Evolutionary conservation across 2,329 filamentous ascomycete species (phyloP).

Genomic region (Alternaria triticimaculans): DNA sequence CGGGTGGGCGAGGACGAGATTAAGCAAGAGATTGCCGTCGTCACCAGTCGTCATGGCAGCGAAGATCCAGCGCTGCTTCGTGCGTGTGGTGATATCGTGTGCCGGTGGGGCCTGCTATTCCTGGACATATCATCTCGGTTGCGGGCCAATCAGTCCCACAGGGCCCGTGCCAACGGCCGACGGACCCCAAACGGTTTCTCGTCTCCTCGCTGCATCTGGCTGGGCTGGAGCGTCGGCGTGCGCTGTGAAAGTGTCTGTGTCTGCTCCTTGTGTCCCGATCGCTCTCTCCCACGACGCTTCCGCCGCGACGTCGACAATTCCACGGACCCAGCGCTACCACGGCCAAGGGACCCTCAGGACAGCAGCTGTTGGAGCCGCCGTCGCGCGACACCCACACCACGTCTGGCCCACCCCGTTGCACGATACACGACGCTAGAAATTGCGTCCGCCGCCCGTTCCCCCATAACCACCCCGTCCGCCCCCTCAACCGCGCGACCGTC

Average conservation of each 20-base stretch:
- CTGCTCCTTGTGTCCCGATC: slow-evolving; percentile 7
- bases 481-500: slow-evolving; percentile 10
- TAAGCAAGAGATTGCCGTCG: not conserved
- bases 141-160: slow-evolving; percentile 13
- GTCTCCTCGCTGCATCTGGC: slow-evolving; percentile 6
- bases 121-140: slow-evolving; percentile 23
- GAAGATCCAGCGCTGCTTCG: not conserved
- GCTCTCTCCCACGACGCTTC: slow-evolving; percentile 32
- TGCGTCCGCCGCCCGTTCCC: slow-evolving; percentile 8
- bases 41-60: not conserved
- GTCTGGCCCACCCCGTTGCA: slow-evolving; percentile 32
- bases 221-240: slow-evolving; percentile 10
- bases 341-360: slow-evolving; percentile 11
- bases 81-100: not conserved
- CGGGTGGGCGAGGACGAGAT: not conserved
- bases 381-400: slow-evolving; percentile 18
- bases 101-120: slow-evolving; percentile 16
- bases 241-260: not conserved
- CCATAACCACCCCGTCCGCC: slow-evolving; percentile 20
- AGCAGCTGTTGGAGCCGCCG: slow-evolving; percentile 15
- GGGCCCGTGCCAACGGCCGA: slow-evolving; percentile 3
- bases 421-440: slow-evolving; percentile 18
- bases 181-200: slow-evolving; percentile 5
- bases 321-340: slow-evolving; percentile 15
- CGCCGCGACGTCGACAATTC: slow-evolving; percentile 42